Evolutionary conservation across 2,329 filamentous ascomycete species (phyloP).

Genomic region (Beauveria caledonica): DNA sequence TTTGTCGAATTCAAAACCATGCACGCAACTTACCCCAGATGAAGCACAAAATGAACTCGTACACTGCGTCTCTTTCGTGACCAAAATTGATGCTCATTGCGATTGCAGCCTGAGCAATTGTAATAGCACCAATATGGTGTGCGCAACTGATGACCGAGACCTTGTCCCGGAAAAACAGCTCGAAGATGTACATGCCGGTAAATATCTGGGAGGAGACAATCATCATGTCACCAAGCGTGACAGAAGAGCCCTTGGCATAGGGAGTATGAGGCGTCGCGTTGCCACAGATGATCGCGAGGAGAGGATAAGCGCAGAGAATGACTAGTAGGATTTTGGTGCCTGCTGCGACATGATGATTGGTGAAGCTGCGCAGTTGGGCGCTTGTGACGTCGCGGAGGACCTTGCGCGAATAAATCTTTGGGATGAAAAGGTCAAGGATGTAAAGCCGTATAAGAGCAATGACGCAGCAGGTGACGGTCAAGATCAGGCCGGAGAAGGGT

Average conservation of each 20-base stretch:
- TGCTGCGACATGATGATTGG: slow-evolving; percentile 10
- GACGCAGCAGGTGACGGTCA: slow-evolving; percentile 11
- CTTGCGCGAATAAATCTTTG: background rate
- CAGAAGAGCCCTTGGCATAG: slow-evolving; percentile 1
- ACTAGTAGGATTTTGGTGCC: slow-evolving; percentile 10
- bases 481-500: slow-evolving; percentile 9
- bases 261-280: slow-evolving; percentile 3
- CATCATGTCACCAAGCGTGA: slow-evolving; percentile 10
- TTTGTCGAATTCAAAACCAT: background rate
- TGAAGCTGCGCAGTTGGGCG: slow-evolving; percentile 9
- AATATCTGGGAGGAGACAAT: slow-evolving; percentile 10
- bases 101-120: slow-evolving; percentile 10
- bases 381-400: background rate
- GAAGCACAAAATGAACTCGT: slow-evolving; percentile 12
- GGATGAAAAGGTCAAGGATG: slow-evolving; percentile 8
- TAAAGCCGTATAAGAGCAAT: slow-evolving; percentile 10
- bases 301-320: slow-evolving; percentile 8
- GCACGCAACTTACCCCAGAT: slow-evolving; percentile 10
- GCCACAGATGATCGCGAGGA: slow-evolving; percentile 9
- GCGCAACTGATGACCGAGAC: slow-evolving; percentile 12
- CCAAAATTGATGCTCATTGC: slow-evolving; percentile 10
- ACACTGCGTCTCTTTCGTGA: slow-evolving; percentile 9
- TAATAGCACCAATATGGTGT: slow-evolving; percentile 12
- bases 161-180: slow-evolving; percentile 11
- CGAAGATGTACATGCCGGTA: slow-evolving; percentile 11